These are phyloP conservation scores for Boletellus ananiceps DNA, from an alignment of 768 basidiomycete species.

Conservation along the genomic window DNA sequence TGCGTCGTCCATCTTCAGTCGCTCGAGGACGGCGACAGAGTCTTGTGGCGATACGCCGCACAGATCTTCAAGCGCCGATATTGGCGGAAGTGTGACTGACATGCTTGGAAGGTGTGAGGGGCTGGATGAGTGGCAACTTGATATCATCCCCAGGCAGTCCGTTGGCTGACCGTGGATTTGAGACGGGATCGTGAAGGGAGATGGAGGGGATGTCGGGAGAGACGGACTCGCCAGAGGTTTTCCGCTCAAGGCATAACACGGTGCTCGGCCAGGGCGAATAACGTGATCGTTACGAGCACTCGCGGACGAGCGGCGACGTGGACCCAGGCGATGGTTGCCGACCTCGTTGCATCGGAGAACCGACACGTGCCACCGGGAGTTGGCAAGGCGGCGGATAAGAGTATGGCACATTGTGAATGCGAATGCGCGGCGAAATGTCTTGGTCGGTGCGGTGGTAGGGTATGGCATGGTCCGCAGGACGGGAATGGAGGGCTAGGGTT, in stretches of 20 bases:
- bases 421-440: conserved; percentile 18
- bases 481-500: conserved; percentile 48
- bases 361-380: conserved; percentile 25
- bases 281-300: conserved; percentile 26
- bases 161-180: conserved; percentile 23
- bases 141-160: conserved; percentile 34
- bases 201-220: conserved; percentile 35
- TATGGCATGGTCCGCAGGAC: conserved; percentile 20
- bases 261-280: conserved; percentile 46
- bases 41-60: conserved; percentile 49
- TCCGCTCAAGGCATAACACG: conserved; percentile 20
- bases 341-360: conserved; percentile 30
- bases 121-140: conserved; percentile 39
- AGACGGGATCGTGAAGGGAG: conserved; percentile 28
- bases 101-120: conserved; percentile 27
- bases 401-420: conserved; percentile 23
- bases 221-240: conserved; percentile 26
- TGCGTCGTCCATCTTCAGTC: conserved; percentile 54
- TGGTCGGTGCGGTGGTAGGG: conserved; percentile 26
- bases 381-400: conserved; percentile 29
- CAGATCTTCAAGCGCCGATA: conserved; percentile 62
- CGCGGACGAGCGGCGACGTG: conserved; percentile 21
- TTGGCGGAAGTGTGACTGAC: conserved; percentile 52
- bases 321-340: conserved; percentile 25
- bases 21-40: conserved; percentile 60